Percentiles rank a stretch among this genome's conserved stretches.
These are phyloP conservation scores for Aureobasidium lini DNA, from an alignment of 2,329 filamentous ascomycete species.

Conservation along the genomic window DNA sequence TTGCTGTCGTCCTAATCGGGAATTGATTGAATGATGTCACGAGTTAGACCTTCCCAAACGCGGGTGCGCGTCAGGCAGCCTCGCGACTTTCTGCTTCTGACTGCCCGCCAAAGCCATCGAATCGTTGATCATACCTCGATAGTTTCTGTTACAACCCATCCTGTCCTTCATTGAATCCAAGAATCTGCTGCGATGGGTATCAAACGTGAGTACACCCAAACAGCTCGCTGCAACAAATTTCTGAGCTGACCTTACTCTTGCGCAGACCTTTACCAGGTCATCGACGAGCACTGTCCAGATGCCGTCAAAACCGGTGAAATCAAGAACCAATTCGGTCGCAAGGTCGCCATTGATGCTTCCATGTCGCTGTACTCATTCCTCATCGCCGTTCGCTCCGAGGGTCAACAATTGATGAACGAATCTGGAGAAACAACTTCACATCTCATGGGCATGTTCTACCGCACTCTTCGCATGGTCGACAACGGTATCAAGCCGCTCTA, in stretches of 20 bases:
- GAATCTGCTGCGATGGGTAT: constrained; percentile 27
- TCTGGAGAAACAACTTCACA: constrained; percentile 95
- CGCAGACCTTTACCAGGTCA: constrained; percentile 39
- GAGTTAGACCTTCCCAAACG: background rate
- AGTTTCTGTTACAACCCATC: background rate
- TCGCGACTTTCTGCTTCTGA: constrained; percentile 8
- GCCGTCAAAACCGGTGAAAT: constrained; percentile 95
- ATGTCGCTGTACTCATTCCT: constrained; percentile 99
- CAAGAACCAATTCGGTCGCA: constrained; percentile 97
- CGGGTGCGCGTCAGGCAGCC: constrained; percentile 3
- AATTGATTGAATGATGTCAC: constrained; percentile 8
- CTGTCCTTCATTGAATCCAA: background rate
- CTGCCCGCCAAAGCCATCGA: background rate
- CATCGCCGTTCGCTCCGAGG: constrained; percentile 92
- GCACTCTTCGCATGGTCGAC: constrained; percentile 94
- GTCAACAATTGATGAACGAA: constrained; percentile 92
- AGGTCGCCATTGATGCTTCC: constrained; percentile 92
- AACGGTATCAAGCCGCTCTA: constrained; percentile 98
- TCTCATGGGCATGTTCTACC: constrained; percentile 99
- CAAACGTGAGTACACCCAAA: constrained; percentile 24
- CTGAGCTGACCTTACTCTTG: background rate
- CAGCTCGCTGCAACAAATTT: no score
- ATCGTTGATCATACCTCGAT: background rate
- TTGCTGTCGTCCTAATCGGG: background rate
- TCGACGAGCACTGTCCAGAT: constrained; percentile 66